phyloP scores from a whole-genome alignment of 1,284 basidiomycete species.

The Rhodotorula sp. region DNA sequence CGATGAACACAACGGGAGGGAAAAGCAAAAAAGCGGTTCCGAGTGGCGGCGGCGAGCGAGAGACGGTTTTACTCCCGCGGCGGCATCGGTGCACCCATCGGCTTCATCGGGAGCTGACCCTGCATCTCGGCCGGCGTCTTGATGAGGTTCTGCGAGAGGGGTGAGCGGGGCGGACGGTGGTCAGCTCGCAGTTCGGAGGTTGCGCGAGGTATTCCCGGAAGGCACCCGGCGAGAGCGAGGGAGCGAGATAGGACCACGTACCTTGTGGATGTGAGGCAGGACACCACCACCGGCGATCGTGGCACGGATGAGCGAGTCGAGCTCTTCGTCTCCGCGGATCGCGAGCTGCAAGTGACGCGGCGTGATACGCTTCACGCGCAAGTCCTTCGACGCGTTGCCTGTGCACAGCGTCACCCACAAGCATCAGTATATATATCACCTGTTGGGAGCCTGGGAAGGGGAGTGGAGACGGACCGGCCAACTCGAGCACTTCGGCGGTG shows the following conservation, averaged over 20 bases:
- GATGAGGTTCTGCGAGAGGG: slow-evolving; percentile 26
- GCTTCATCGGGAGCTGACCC: slow-evolving; percentile 7
- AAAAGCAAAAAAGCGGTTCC: background rate
- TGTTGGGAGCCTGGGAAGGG: background rate
- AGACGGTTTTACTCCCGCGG: background rate
- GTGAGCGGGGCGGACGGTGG: too few species aligned
- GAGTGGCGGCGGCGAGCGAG: background rate
- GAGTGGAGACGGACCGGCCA: slow-evolving; percentile 64
- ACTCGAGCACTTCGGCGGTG: slow-evolving; percentile 83
- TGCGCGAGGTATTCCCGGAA: background rate
- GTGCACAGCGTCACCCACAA: slow-evolving; percentile 45
- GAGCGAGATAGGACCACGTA: background rate
- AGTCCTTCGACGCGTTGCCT: slow-evolving; percentile 94
- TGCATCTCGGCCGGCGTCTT: slow-evolving; percentile 30
- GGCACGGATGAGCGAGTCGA: slow-evolving; percentile 60
- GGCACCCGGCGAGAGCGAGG: too few species aligned
- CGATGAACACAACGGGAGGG: background rate
- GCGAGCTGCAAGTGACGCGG: slow-evolving; percentile 89
- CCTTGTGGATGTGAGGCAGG: slow-evolving; percentile 93
- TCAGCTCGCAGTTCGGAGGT: background rate
- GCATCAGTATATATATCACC: too few species aligned
- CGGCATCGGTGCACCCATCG: slow-evolving; percentile 7
- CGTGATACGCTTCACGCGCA: slow-evolving; percentile 93
- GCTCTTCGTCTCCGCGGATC: slow-evolving; percentile 93
- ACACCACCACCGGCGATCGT: slow-evolving; percentile 79